Conservation (phyloP, 106 monocot genomes). For the Platanthera zijinensis region DNA sequence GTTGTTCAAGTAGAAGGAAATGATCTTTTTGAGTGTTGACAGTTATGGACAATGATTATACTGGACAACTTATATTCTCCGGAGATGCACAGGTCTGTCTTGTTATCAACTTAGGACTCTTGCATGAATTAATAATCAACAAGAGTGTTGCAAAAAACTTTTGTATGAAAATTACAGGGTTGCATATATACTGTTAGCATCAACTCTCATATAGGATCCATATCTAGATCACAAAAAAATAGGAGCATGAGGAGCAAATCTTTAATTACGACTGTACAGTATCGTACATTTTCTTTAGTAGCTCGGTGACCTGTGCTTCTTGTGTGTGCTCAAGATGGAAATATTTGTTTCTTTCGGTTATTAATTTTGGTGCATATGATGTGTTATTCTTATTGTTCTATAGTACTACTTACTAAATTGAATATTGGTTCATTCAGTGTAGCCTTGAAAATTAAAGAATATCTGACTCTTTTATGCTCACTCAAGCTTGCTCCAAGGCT, state of each 20-base stretch:
- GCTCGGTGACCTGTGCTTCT: conserved; percentile 84
- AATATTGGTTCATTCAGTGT: conserved; percentile 39
- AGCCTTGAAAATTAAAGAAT: conserved; percentile 74
- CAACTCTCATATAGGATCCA: conserved; percentile 73
- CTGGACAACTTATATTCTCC: conserved; percentile 80
- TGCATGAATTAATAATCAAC: conserved; percentile 12
- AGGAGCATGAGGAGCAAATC: conserved; percentile 64
- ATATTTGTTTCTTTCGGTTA: conserved; percentile 82
- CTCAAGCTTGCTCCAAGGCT: conserved; percentile 76
- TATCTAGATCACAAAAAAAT: conserved; percentile 80
- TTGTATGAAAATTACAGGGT: conserved; percentile 54
- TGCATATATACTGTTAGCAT: conserved; percentile 71
- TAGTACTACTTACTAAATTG: background rate
- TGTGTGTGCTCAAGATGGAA: conserved; percentile 85
- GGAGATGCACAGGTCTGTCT: conserved; percentile 77
- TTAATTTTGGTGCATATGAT: conserved; percentile 6
- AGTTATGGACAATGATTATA: conserved; percentile 93
- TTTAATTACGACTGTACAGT: conserved; percentile 72
- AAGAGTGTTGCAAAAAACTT: conserved; percentile 11
- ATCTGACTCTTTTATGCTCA: conserved; percentile 74
- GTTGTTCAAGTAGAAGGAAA: too few relatives aligned
- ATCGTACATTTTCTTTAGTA: conserved; percentile 84
- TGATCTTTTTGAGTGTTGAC: too few relatives aligned
- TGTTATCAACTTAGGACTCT: conserved; percentile 2
- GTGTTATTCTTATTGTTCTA: background rate